These are phyloP conservation scores for Pilaira anomala DNA, from an alignment of 192 early-diverging fungal species.

Conservation along the genomic window DNA sequence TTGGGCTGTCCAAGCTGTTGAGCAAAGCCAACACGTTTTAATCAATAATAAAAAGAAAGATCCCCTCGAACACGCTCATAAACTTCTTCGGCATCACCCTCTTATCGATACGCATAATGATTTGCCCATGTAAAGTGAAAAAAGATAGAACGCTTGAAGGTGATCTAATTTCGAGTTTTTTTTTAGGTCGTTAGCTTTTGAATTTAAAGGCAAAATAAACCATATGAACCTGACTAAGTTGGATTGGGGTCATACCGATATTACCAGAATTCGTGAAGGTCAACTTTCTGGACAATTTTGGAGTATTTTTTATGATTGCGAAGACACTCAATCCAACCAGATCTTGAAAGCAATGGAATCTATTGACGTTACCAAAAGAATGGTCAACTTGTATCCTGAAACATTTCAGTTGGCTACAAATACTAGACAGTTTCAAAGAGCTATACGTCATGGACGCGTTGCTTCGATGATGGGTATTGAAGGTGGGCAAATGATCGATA, in stretches of 20 bases:
- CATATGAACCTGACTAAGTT: slow-evolving; percentile 16
- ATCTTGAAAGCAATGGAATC: slow-evolving; percentile 40
- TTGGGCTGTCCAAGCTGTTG: neutral
- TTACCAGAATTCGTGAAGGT: slow-evolving; percentile 24
- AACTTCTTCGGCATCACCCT: slow-evolving; percentile 19
- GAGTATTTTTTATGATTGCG: slow-evolving; percentile 35
- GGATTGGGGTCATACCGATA: slow-evolving; percentile 33
- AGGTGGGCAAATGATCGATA: slow-evolving; percentile 65
- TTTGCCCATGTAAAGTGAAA: slow-evolving; percentile 22
- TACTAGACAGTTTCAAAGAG: slow-evolving; percentile 43
- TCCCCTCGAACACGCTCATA: slow-evolving; percentile 14
- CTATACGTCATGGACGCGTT: slow-evolving; percentile 42
- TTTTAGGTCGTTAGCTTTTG: slow-evolving; percentile 28
- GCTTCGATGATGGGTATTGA: slow-evolving; percentile 66
- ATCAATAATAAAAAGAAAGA: neutral
- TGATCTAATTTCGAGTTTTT: neutral
- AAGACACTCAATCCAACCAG: slow-evolving; percentile 21
- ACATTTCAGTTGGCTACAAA: slow-evolving; percentile 42
- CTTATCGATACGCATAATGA: slow-evolving; percentile 40
- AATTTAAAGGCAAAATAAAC: slow-evolving; percentile 30
- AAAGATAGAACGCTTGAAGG: neutral
- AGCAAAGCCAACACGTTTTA: neutral
- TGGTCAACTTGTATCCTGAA: slow-evolving; percentile 47
- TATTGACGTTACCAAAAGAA: slow-evolving; percentile 63
- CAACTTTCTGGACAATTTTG: slow-evolving; percentile 37